These are phyloP conservation scores for Trichoderma pleuroti DNA, from an alignment of 2,329 filamentous ascomycete species.

Conservation along the genomic window DNA sequence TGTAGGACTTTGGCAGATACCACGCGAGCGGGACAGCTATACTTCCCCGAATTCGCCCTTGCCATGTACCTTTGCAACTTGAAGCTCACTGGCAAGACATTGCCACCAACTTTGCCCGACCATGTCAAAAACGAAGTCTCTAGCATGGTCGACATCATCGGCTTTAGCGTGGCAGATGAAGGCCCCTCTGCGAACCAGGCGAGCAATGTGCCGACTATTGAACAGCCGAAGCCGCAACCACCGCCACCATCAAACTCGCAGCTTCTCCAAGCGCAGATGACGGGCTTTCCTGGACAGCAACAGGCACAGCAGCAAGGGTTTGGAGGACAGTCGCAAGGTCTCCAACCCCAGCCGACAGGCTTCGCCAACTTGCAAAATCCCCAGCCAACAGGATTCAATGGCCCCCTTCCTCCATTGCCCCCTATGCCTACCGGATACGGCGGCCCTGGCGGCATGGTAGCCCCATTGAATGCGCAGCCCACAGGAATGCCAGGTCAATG, in stretches of 20 bases:
- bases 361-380: slow-evolving; percentile 64
- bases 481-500: slow-evolving; percentile 92
- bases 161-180: slow-evolving; percentile 84
- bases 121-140: slow-evolving; percentile 94
- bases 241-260: slow-evolving; percentile 71
- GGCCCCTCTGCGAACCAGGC: slow-evolving; percentile 46
- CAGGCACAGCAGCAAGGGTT: slow-evolving; percentile 55
- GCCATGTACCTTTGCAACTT: slow-evolving; percentile 99
- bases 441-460: slow-evolving; percentile 53
- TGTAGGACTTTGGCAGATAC: slow-evolving; percentile 85
- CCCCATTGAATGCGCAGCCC: slow-evolving; percentile 82
- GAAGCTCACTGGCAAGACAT: slow-evolving; percentile 78
- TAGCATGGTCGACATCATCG: slow-evolving; percentile 99
- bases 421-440: slow-evolving; percentile 64
- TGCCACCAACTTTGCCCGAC: slow-evolving; percentile 74
- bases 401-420: slow-evolving; percentile 86
- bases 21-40: slow-evolving; percentile 89
- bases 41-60: slow-evolving; percentile 95
- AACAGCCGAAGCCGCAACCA: slow-evolving; percentile 70
- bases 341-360: slow-evolving; percentile 68
- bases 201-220: slow-evolving; percentile 66
- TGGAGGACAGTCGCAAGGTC: slow-evolving; percentile 52
- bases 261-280: slow-evolving; percentile 63
- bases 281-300: slow-evolving; percentile 57
- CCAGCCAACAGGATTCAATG: slow-evolving; percentile 75